Percentiles rank a stretch among this genome's conserved stretches.
Evolutionary conservation across 1,284 basidiomycete species (phyloP).

Genomic region (Crepidotus sp.): DNA sequence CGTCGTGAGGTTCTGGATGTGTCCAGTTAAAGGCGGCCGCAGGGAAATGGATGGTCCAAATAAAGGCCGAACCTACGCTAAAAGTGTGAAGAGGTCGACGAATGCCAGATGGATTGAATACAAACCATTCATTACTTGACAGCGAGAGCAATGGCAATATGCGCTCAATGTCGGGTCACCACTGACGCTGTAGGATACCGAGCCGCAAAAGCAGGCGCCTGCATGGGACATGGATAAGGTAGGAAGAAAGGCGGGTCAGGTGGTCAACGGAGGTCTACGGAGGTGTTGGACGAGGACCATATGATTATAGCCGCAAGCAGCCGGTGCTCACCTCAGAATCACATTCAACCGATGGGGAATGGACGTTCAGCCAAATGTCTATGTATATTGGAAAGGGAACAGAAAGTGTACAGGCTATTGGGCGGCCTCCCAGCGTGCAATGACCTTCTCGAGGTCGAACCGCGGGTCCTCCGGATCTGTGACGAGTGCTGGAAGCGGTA

Average conservation of each 20-base stretch:
- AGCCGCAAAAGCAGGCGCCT: constrained; percentile 49
- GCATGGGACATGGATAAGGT: constrained; percentile 17
- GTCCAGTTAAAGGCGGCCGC: constrained; percentile 45
- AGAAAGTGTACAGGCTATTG: constrained; percentile 16
- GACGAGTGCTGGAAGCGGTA: constrained; percentile 47
- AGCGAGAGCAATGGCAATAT: constrained; percentile 58
- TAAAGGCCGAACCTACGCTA: constrained; percentile 46
- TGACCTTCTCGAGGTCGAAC: constrained; percentile 93
- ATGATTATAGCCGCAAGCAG: not conserved
- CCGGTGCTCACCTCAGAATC: constrained; percentile 3
- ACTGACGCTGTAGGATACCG: constrained; percentile 35
- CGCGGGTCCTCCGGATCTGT: constrained; percentile 91
- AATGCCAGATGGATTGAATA: no score
- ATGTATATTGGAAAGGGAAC: constrained; percentile 15
- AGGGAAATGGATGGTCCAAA: constrained; percentile 51
- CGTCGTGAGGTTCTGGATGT: constrained; percentile 28
- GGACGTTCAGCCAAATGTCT: constrained; percentile 13
- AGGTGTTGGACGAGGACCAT: not conserved
- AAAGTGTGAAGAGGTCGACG: not conserved
- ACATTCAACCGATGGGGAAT: not conserved
- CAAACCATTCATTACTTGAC: constrained; percentile 32
- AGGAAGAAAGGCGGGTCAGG: constrained; percentile 4
- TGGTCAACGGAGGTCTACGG: constrained; percentile 5
- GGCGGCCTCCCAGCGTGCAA: constrained; percentile 50
- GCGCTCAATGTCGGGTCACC: constrained; percentile 44